Percentiles rank a stretch among this genome's conserved stretches.
Evolutionary conservation across 192 early-diverging fungal genomes (phyloP).

Genomic region (Gryganskiella cystojenkinii): DNA sequence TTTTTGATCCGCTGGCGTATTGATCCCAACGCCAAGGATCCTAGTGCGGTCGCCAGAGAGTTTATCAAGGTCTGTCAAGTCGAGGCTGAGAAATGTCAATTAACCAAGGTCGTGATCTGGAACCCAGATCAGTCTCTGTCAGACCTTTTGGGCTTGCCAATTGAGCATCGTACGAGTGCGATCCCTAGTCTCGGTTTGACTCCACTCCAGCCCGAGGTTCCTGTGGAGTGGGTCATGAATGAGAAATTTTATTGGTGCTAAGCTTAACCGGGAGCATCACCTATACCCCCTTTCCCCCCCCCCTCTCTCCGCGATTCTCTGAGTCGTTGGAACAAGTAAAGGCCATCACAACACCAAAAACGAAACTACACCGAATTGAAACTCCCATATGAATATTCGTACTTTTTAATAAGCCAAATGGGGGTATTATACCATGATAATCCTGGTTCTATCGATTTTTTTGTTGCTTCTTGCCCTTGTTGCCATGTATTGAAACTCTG

Average conservation of each 20-base stretch:
- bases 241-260: slow-evolving; percentile 42
- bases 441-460: not conserved
- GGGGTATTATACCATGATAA: not conserved
- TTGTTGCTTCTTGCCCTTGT: not conserved
- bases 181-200: slow-evolving; percentile 22
- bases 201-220: not conserved
- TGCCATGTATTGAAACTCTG: too few species aligned
- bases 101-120: slow-evolving; percentile 32
- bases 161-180: slow-evolving; percentile 18
- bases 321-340: too few species aligned
- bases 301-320: too few species aligned
- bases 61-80: slow-evolving; percentile 20
- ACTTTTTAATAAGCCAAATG: slow-evolving; percentile 13
- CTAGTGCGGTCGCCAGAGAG: not conserved
- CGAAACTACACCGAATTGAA: too few species aligned
- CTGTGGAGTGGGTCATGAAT: slow-evolving; percentile 31
- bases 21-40: slow-evolving; percentile 5
- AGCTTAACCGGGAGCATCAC: too few species aligned
- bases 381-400: too few species aligned
- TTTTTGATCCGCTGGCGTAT: slow-evolving; percentile 40
- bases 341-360: too few species aligned
- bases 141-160: slow-evolving; percentile 10
- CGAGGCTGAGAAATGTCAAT: slow-evolving; percentile 22
- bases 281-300: too few species aligned
- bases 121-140: slow-evolving; percentile 30